These are phyloP conservation scores for Nigrospora sphaerica DNA, from an alignment of 2,329 filamentous ascomycete species.

Conservation along the genomic window DNA sequence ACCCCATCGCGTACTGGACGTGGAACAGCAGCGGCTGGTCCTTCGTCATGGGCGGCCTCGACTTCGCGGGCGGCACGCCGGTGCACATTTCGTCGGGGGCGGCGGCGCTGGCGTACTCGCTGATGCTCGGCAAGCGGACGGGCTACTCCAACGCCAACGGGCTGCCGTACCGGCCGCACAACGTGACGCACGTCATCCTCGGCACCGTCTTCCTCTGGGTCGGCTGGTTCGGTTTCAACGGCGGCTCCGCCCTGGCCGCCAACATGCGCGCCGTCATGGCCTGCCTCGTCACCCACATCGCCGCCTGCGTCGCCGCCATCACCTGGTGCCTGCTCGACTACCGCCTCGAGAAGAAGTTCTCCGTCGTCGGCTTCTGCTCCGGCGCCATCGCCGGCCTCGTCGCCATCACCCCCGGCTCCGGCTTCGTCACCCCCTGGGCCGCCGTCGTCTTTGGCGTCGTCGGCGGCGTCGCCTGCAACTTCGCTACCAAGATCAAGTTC, in stretches of 20 bases:
- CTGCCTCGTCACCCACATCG: slow-evolving; percentile 79
- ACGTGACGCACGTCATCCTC: slow-evolving; percentile 66
- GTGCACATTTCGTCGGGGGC: slow-evolving; percentile 70
- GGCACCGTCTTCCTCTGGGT: slow-evolving; percentile 80
- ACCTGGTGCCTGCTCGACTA: slow-evolving; percentile 85
- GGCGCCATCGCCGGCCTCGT: slow-evolving; percentile 83
- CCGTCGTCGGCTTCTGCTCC: slow-evolving; percentile 87
- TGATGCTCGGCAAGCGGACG: slow-evolving; percentile 64
- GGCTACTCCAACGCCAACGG: slow-evolving; percentile 55
- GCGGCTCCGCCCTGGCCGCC: slow-evolving; percentile 70
- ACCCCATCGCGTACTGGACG: slow-evolving; percentile 69
- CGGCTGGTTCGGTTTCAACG: slow-evolving; percentile 96
- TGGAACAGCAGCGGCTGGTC: slow-evolving; percentile 72
- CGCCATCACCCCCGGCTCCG: slow-evolving; percentile 77
- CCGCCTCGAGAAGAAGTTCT: slow-evolving; percentile 88
- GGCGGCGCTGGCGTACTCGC: slow-evolving; percentile 63
- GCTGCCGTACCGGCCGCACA: slow-evolving; percentile 63
- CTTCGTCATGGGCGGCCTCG: slow-evolving; percentile 59
- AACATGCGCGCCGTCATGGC: slow-evolving; percentile 89
- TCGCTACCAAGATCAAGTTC: slow-evolving; percentile 77
- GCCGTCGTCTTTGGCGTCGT: slow-evolving; percentile 52
- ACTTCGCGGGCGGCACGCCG: slow-evolving; percentile 69
- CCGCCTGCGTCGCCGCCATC: slow-evolving; percentile 73
- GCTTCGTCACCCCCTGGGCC: slow-evolving; percentile 65
- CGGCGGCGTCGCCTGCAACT: slow-evolving; percentile 67